phyloP scores from a whole-genome alignment of 1,284 basidiomycete species.

The Sphaerobolus stellatus region DNA sequence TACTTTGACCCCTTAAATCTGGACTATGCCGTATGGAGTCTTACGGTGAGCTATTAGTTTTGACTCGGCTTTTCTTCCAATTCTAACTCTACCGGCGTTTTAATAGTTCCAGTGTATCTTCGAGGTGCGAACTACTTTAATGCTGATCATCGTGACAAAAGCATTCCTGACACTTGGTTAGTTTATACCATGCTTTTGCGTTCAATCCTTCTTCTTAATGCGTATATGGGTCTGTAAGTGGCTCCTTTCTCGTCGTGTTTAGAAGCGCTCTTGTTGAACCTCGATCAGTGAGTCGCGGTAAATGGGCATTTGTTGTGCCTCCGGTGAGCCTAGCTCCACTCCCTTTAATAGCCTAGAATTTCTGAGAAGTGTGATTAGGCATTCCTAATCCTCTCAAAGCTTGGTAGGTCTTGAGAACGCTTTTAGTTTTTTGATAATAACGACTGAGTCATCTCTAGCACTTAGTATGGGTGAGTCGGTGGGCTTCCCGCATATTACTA shows the following conservation, averaged over 20 bases:
- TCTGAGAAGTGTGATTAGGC: background rate
- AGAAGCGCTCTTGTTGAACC: background rate
- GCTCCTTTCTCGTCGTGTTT: background rate
- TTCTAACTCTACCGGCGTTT: background rate
- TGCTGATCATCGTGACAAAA: background rate
- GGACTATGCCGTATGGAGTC: background rate
- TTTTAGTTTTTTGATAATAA: background rate
- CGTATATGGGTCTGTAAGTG: background rate
- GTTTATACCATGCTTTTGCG: background rate
- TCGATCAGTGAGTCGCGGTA: background rate
- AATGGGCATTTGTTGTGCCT: background rate
- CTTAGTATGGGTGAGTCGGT: background rate
- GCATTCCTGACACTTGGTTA: background rate
- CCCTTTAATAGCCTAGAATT: background rate
- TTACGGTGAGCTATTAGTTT: background rate
- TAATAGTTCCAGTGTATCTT: background rate
- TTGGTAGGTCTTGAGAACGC: background rate
- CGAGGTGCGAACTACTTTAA: background rate
- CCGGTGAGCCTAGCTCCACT: background rate
- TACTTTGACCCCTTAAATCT: background rate
- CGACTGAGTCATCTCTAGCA: background rate
- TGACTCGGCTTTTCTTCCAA: background rate
- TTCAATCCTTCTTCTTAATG: background rate
- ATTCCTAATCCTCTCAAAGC: background rate
- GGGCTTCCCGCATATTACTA: background rate